These are phyloP conservation scores for Austroboletus niveus DNA, from an alignment of 1,284 basidiomycete genomes.

Conservation along the genomic window DNA sequence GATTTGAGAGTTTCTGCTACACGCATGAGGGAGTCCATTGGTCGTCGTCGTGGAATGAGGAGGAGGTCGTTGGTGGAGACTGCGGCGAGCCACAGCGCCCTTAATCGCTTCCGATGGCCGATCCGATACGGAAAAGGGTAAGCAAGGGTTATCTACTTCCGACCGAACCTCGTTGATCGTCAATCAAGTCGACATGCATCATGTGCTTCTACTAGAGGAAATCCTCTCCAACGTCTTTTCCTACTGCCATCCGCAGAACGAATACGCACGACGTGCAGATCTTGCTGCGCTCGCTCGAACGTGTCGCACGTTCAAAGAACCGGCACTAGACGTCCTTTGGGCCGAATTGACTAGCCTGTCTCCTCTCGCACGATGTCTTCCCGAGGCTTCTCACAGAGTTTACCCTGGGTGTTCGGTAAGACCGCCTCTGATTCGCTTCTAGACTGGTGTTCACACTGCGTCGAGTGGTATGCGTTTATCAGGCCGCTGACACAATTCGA, in stretches of 20 bases:
- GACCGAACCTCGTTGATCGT: neutral
- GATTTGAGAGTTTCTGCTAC: conserved; percentile 68
- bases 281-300: conserved; percentile 23
- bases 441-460: conserved; percentile 1
- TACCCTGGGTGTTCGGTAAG: conserved; percentile 15
- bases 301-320: conserved; percentile 25
- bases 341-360: conserved; percentile 18
- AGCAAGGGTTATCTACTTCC: neutral
- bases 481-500: conserved; percentile 14
- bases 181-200: conserved; percentile 13
- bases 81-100: neutral
- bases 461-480: conserved; percentile 22
- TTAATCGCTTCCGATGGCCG: neutral
- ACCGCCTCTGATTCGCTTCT: neutral
- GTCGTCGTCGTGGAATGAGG: neutral
- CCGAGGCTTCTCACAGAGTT: conserved; percentile 16
- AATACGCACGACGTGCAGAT: conserved; percentile 1
- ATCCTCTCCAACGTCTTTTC: conserved; percentile 9
- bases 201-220: conserved; percentile 21
- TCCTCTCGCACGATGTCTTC: conserved; percentile 25
- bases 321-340: conserved; percentile 25
- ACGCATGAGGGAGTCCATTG: conserved; percentile 62
- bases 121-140: neutral
- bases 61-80: neutral
- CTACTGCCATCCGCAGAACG: neutral